Base-by-base conservation (phyloP, 371 early-diverging fungal species). In the Saksenaea oblongispora region DNA sequence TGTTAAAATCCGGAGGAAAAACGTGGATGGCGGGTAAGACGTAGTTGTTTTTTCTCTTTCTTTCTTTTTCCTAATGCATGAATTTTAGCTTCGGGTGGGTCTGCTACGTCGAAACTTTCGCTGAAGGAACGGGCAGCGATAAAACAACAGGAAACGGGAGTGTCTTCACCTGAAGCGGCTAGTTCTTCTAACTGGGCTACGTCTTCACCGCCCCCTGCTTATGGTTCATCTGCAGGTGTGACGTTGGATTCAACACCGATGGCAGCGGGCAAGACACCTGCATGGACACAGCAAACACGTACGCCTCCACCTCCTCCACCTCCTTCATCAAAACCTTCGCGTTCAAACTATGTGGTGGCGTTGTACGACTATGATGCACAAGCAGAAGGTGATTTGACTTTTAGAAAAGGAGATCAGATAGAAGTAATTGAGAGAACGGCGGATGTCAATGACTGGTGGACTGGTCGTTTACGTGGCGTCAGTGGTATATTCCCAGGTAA, bases 361-460 rank as follows among this genome's bases (percentile, higher is more conserved):
- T 62, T 92, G 34, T 92, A 91, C 70, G 90, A 92, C 63, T 92
- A 88, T 67, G 70, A 73, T 13, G 91, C 89, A 5, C 88, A 88
- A 62, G 83, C 87, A 28, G 84, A 79, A 7, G 90, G 90, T 11
- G 93, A 92, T 67, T 66, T 92, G 54, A 67, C 76, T 22, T 90
- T 92, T 76, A 68, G 70, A 5, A 86, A 84, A 59, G 87, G 86
- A 66, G 92, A 92, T 58, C 58, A 64, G 10, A 91, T 92, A 59
- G 88, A 90, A 71, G 56, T 92, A 7, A 18, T 91, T n/a, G 70
- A 88, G 65, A 72, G 83, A 54, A 86, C 89, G 0, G 64, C 69
- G 10, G 82, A 80, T 58, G 61, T 67, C 8, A 82, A 92, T 65
- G 91, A 85, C 61, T 92, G 93, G 93, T 92, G 93, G 93, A 88